Evolutionary conservation across 1,284 basidiomycete species (phyloP).

Genomic region (Papiliotrema flavescens): DNA sequence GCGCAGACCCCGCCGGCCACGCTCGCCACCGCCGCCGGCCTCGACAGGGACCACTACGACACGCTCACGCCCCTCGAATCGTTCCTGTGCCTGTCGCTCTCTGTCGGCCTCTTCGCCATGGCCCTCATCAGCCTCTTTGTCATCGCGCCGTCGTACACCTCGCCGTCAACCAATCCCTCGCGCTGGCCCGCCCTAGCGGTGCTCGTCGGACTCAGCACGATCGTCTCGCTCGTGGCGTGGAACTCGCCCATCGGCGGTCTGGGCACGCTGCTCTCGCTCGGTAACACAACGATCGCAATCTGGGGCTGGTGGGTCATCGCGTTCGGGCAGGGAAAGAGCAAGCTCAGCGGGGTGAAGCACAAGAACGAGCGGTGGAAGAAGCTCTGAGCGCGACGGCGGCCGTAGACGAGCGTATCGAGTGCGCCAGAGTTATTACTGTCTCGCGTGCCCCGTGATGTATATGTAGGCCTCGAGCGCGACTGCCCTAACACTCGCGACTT

Average conservation of each 20-base stretch:
- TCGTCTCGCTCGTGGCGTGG: constrained; percentile 29
- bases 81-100: constrained; percentile 34
- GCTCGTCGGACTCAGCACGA: constrained; percentile 30
- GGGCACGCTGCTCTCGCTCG: constrained; percentile 29
- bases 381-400: no score
- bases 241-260: constrained; percentile 41
- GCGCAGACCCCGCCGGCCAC: constrained; percentile 29
- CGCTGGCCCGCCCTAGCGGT: constrained; percentile 33
- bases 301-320: constrained; percentile 49
- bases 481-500: no score
- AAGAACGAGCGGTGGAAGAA: no score
- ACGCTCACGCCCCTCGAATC: constrained; percentile 41
- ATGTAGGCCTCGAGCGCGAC: no score
- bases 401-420: no score
- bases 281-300: constrained; percentile 34
- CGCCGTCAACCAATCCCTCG: constrained; percentile 21
- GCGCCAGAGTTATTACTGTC: no score
- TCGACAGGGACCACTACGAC: constrained; percentile 39
- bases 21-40: constrained; percentile 6
- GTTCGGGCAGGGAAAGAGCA: constrained; percentile 27
- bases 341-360: neutral
- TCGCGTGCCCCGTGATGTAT: no score
- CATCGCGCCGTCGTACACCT: constrained; percentile 33
- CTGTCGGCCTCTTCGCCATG: constrained; percentile 36
- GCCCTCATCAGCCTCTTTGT: constrained; percentile 36